These are phyloP conservation scores for Capsella bursapastoris DNA, from an alignment of 345 rosid species.

Conservation along the genomic window DNA sequence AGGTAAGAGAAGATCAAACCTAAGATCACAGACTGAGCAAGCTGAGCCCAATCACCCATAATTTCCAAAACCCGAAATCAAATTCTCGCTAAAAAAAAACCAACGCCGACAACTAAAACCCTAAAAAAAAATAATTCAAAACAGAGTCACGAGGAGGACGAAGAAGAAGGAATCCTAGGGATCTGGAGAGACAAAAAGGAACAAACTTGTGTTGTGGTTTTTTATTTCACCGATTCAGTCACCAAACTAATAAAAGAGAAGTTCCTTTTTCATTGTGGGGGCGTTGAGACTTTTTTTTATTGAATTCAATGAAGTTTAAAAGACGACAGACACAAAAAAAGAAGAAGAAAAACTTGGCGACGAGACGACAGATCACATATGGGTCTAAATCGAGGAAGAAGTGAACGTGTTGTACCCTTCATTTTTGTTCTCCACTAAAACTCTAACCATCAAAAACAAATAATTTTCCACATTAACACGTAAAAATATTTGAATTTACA, in stretches of 20 bases:
- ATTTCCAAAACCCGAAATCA: background rate
- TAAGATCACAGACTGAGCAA: slow-evolving; percentile 72
- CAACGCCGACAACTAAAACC: slow-evolving; percentile 20
- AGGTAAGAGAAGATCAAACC: slow-evolving; percentile 88
- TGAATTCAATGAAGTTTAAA: slow-evolving; percentile 28
- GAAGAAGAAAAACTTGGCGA: background rate
- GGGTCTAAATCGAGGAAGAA: slow-evolving; percentile 30
- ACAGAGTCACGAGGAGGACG: slow-evolving; percentile 28
- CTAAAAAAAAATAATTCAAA: background rate
- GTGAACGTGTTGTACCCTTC: slow-evolving; percentile 30
- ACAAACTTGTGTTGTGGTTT: background rate
- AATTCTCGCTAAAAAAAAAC: background rate
- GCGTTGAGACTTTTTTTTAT: slow-evolving; percentile 27
- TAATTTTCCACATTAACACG: background rate
- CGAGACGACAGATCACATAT: slow-evolving; percentile 38
- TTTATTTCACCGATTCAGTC: slow-evolving; percentile 17
- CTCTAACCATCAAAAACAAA: background rate
- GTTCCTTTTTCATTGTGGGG: slow-evolving; percentile 19
- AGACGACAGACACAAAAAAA: slow-evolving; percentile 4
- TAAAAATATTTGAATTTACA: background rate
- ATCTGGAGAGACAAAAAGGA: slow-evolving; percentile 39
- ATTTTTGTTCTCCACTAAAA: background rate
- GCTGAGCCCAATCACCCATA: slow-evolving; percentile 82
- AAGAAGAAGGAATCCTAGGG: slow-evolving; percentile 14
- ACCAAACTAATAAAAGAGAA: slow-evolving; percentile 2